Base-by-base conservation (phyloP, 768 basidiomycete genomes). In the Mycena albidolilacea region DNA sequence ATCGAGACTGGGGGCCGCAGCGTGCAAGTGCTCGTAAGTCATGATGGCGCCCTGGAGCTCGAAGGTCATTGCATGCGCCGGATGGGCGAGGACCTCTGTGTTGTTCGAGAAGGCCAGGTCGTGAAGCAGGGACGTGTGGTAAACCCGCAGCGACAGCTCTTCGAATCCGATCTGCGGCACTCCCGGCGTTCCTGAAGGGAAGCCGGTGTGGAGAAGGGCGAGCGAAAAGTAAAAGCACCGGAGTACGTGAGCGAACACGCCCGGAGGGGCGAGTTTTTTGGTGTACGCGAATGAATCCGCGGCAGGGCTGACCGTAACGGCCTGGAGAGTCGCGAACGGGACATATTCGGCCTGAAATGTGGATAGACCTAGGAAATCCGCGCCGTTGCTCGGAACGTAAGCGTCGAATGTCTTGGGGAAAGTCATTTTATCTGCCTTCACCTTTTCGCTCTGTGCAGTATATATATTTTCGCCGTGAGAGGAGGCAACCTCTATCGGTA, bases 1-100 rank as follows among this genome's bases (percentile, higher is more conserved):
- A 30, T 65, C 52, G 35, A 65, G 50, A n/a, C 19, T 52, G 37
- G 64, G 64, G 50, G 37, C 64, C 30, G 50, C 39, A 17, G 48
- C 64, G 37, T 52, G 52, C 35, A 65, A 30, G 64, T 65, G 64
- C 50, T 65, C 64, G 64, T 65, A 65, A 37, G 64, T 30, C 64
- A 65, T 55, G 58, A 59, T 19, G 38, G 50, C 64, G 35, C 44
- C 64, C 17, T 55, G 64, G 50, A 63, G 43, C 61, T 63, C 61
- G 61, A 63, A 64, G 35, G 63, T 38, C 57, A 67, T 67, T n/a
- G 54, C 65, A 14, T 67, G 65, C 39, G 65, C 65, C 39, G 65
- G 65, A 44, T 67, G 54, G 30, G 38, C 35, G 57, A 57, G 65
- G 41, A 39, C 55, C 37, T 55, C 64, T 41, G 50, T 57, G 38